Percentiles rank a stretch among this genome's conserved stretches.
These are phyloP conservation scores for Colletotrichum caudatum DNA, from an alignment of 2,329 filamentous ascomycete genomes.

Conservation along the genomic window DNA sequence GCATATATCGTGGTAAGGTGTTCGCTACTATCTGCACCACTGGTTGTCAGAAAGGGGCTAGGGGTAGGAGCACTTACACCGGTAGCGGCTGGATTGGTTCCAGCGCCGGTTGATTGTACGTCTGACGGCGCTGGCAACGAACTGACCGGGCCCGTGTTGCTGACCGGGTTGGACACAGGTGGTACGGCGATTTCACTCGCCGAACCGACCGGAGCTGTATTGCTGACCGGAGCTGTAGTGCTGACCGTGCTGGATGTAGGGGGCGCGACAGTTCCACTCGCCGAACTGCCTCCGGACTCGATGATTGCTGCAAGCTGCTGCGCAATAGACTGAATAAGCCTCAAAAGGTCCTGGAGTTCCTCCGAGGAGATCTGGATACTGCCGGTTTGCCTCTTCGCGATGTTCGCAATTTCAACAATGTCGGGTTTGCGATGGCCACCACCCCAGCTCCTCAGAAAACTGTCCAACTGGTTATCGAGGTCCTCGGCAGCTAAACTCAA, in stretches of 20 bases:
- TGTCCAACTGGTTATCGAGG: conserved; percentile 31
- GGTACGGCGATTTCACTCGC: conserved; percentile 9
- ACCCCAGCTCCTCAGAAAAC: conserved; percentile 18
- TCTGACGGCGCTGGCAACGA: conserved; percentile 15
- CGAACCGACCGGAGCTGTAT: conserved; percentile 16
- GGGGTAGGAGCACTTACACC: conserved; percentile 31
- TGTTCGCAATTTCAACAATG: conserved; percentile 4
- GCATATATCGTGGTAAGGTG: conserved; percentile 30
- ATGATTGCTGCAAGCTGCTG: conserved; percentile 28
- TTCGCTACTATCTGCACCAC: conserved; percentile 3
- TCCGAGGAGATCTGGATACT: conserved; percentile 21
- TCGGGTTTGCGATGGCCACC: conserved; percentile 21
- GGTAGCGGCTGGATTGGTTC: neutral
- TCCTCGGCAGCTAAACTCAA: conserved; percentile 14
- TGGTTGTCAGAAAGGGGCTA: conserved; percentile 34
- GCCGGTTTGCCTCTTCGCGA: conserved; percentile 26
- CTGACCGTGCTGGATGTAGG: neutral
- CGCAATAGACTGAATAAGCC: conserved; percentile 37
- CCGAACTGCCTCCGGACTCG: conserved; percentile 14
- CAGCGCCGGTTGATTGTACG: conserved; percentile 9
- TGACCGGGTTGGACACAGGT: neutral
- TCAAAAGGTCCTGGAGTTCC: conserved; percentile 30
- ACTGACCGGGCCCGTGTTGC: conserved; percentile 6
- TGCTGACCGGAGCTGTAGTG: conserved; percentile 1
- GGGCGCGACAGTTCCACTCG: conserved; percentile 11